Evolutionary conservation across 2,329 filamentous ascomycete species (phyloP).

Genomic region (Epichloe baconii): DNA sequence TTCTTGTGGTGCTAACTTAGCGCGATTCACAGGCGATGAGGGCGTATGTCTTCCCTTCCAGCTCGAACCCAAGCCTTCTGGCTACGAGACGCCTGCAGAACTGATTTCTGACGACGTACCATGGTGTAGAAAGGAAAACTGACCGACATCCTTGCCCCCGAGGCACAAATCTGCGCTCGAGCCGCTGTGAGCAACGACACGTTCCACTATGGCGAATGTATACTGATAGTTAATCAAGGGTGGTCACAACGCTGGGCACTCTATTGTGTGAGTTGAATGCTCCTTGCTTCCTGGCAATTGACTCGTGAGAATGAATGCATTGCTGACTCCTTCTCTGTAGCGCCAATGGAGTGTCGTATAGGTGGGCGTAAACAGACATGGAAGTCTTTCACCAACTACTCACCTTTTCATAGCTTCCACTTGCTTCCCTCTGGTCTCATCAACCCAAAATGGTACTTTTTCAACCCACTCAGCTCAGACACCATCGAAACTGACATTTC

Average conservation of each 20-base stretch:
- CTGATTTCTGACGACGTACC: slow-evolving; percentile 9
- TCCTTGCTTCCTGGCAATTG: slow-evolving; percentile 4
- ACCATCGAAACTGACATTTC: no score
- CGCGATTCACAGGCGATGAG: slow-evolving; percentile 20
- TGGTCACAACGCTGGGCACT: slow-evolving; percentile 18
- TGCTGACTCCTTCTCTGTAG: slow-evolving; percentile 5
- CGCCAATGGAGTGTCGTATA: slow-evolving; percentile 23
- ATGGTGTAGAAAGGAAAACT: slow-evolving; percentile 22
- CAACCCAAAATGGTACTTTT: slow-evolving; percentile 40
- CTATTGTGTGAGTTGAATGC: slow-evolving; percentile 9
- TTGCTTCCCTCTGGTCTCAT: slow-evolving; percentile 58
- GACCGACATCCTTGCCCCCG: slow-evolving; percentile 19
- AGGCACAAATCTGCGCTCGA: slow-evolving; percentile 20
- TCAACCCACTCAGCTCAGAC: no score
- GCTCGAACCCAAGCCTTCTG: neutral
- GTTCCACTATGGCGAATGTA: slow-evolving; percentile 1
- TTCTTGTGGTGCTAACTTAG: slow-evolving; percentile 8
- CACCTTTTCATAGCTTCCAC: slow-evolving; percentile 31
- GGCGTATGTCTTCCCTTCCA: slow-evolving; percentile 13
- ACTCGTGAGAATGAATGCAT: neutral
- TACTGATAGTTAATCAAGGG: slow-evolving; percentile 11
- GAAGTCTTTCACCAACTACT: slow-evolving; percentile 1
- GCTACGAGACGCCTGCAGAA: slow-evolving; percentile 3
- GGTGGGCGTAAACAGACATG: slow-evolving; percentile 12
- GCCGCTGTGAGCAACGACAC: slow-evolving; percentile 18